Evolutionary conservation across 2,329 filamentous ascomycete genomes (phyloP).

Genomic region (Colletotrichum eleusines): DNA sequence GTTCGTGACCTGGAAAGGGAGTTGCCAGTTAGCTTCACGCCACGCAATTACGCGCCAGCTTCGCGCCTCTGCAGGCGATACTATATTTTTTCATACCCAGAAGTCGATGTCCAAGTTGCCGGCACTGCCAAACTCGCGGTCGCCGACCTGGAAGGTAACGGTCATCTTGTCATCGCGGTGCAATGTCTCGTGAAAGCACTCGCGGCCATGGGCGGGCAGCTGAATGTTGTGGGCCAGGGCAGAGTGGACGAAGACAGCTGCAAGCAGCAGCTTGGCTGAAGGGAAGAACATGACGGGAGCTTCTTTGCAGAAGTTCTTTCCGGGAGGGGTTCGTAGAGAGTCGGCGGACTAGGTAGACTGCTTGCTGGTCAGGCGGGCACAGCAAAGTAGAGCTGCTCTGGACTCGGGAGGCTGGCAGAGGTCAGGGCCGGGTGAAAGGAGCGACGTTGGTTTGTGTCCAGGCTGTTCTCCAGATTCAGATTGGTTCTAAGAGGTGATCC

Average conservation of each 20-base stretch:
- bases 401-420: conserved; percentile 26
- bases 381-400: conserved; percentile 24
- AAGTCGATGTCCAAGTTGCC: conserved; percentile 98
- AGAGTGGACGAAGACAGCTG: conserved; percentile 63
- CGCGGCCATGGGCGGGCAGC: conserved; percentile 89
- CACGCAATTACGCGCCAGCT: conserved; percentile 2
- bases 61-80: neutral
- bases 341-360: conserved; percentile 29
- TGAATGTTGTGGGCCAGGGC: conserved; percentile 94
- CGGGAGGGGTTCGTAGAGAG: conserved; percentile 10
- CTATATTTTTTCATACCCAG: conserved; percentile 74
- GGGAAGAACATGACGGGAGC: conserved; percentile 56
- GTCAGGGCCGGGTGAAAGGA: conserved; percentile 30
- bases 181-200: conserved; percentile 96
- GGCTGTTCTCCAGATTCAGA: conserved; percentile 42
- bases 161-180: conserved; percentile 98
- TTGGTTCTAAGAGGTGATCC: conserved; percentile 36
- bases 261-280: conserved; percentile 58
- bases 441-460: conserved; percentile 41
- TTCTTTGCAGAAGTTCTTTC: conserved; percentile 33
- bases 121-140: conserved; percentile 93
- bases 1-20: conserved; percentile 75
- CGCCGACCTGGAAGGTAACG: conserved; percentile 97
- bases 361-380: conserved; percentile 1
- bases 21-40: conserved; percentile 40